Base-by-base conservation (phyloP, 1,284 basidiomycete species). In the Fomitopsis schrenkii region DNA sequence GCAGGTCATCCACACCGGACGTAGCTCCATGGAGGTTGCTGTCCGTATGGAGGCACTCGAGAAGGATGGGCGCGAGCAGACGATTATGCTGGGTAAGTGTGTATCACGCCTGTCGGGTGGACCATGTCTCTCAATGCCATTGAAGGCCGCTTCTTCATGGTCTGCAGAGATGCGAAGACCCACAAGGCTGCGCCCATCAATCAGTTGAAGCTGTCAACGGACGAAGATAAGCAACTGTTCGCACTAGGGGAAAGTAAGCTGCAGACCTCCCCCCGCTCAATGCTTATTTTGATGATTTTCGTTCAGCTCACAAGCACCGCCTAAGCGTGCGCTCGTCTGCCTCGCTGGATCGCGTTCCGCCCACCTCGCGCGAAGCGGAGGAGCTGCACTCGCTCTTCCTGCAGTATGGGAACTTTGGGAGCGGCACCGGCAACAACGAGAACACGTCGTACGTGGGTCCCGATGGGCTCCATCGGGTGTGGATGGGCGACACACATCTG, bases 1-100 rank as follows among this genome's bases (percentile, higher is more conserved):
- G 0, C 91, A 93, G 68, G 90, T 94, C 26, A 88, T 92, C 28
- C 90, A 89, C 68, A 89, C 89, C 0, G 92, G 91, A 0, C 79
- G 74, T 42, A 90, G 87, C 61, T 91, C 88, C 0, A 91, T 94
- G 84, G 91, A 94, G 70, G 85, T 93, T 30, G 89, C 86, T 2
- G 88, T 94, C 40, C 90, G 88, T 70, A 91, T 93, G 87, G 90
- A 93, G 70, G 86, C 80, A 19, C 70, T 89, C 42, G 77, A 79
- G 41, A 69, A 71, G 33, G 74, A 77, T 35, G 76, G 76, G 26
- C 74, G 75, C 5, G 85, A 85, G 33, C 78, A 85, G 65, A 89
- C 88, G 0, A 79, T 90, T 26, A 79, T 91, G 73, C 75, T 91
- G 58, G 88, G 90, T 88, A 69, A 62, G 58, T 0, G 42, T 26